Evolutionary conservation across 2,329 filamentous ascomycete genomes (phyloP).

Genomic region (Chaetomium sp.): DNA sequence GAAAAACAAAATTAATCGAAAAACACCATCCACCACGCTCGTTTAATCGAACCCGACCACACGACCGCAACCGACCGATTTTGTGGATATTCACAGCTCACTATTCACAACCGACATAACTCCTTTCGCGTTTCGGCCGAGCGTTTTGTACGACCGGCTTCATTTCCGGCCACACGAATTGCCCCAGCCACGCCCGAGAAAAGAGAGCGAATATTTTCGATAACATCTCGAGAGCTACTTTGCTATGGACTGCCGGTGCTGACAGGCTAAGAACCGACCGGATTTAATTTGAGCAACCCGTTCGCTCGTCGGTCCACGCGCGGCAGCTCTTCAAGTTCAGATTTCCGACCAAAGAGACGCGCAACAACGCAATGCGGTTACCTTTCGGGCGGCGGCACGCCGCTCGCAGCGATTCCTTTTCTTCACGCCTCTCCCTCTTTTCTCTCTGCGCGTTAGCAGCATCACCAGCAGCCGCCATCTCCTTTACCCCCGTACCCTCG

Average conservation of each 20-base stretch:
- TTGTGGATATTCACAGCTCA: not conserved
- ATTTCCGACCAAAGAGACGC: not conserved
- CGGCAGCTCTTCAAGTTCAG: not conserved
- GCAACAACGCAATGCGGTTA: conserved; percentile 41
- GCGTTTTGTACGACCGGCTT: conserved; percentile 17
- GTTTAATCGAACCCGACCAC: not conserved
- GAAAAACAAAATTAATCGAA: not conserved
- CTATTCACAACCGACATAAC: not conserved
- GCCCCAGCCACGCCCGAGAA: not conserved
- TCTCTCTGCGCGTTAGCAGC: conserved; percentile 34
- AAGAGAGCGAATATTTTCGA: conserved; percentile 5
- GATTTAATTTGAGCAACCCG: conserved; percentile 16
- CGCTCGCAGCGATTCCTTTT: conserved; percentile 31
- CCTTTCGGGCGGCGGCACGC: conserved; percentile 37
- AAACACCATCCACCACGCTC: conserved; percentile 7
- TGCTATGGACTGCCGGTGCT: conserved; percentile 21
- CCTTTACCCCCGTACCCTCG: conserved; percentile 56
- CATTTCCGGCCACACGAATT: conserved; percentile 15
- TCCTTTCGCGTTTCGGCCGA: conserved; percentile 7
- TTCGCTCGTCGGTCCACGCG: conserved; percentile 15
- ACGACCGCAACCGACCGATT: not conserved
- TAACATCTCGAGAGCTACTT: conserved; percentile 8
- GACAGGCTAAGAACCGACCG: conserved; percentile 15
- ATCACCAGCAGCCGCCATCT: conserved; percentile 39
- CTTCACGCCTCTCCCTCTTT: conserved; percentile 30